These are phyloP conservation scores for Candida schatavii DNA, from an alignment of 805 yeast genomes.

Conservation along the genomic window DNA sequence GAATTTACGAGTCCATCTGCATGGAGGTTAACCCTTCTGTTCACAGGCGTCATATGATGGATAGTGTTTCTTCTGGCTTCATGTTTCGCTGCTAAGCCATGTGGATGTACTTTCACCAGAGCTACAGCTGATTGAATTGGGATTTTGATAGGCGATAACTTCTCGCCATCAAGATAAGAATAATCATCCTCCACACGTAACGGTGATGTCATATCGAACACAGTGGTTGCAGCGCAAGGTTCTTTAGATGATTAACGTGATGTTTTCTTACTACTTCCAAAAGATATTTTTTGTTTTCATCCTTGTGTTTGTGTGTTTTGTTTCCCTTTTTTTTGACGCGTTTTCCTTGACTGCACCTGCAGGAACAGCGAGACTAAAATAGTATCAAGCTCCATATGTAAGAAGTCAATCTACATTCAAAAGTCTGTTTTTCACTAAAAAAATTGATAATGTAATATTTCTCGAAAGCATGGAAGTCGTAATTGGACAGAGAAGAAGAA, in stretches of 20 bases:
- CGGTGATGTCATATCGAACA: slow-evolving; percentile 10
- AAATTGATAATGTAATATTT: no score
- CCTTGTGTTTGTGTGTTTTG: no score
- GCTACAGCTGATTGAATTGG: slow-evolving; percentile 3
- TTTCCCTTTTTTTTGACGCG: neutral
- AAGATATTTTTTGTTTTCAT: neutral
- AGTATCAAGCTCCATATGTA: no score
- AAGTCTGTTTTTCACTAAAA: no score
- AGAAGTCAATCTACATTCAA: no score
- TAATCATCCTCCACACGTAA: slow-evolving; percentile 4
- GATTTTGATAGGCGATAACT: slow-evolving; percentile 18
- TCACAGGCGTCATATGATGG: slow-evolving; percentile 7
- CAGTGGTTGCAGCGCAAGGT: no score
- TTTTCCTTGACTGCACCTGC: neutral
- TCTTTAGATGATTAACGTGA: neutral
- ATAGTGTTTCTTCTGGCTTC: slow-evolving; percentile 24
- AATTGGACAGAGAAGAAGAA: no score
- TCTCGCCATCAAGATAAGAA: slow-evolving; percentile 9
- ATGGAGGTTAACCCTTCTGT: neutral
- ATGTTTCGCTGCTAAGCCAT: slow-evolving; percentile 45
- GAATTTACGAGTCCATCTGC: neutral
- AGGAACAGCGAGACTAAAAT: no score
- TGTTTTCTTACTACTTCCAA: neutral
- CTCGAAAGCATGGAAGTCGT: no score
- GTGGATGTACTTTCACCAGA: slow-evolving; percentile 29